Evolutionary conservation across 305 asterid genomes (phyloP), one percentile per base, ranked within the genome.

Genomic region (Fraxinus sp.): DNA sequence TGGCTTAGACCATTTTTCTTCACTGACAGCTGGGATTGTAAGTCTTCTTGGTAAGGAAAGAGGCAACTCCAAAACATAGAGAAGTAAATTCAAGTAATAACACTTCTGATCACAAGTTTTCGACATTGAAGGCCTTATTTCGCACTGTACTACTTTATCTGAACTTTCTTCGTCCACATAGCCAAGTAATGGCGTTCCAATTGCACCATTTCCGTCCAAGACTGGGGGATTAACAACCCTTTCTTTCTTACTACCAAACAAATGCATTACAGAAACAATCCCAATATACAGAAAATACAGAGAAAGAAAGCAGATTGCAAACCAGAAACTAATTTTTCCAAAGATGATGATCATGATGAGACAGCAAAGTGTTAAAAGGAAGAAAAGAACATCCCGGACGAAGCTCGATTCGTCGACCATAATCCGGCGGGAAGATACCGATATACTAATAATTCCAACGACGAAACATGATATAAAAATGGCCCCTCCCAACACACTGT

Each of bases 401-500:
- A 94, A 94, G 80, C 96, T 89, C 9, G 86, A 22, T 46, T 86
- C 79, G 13, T 94, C 94, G 1, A 94, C 93, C 0, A 18, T 75
- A 2, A 86, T 26, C 28, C 83, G 72, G 0, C 87, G 80, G 14
- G 90, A 79, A 0, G 94, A 84, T 16, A 92, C 75, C 20, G 86
- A 66, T 13, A 93, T 85, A 80, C 94, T 86, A 35, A 94, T 84
- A 0, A 91, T 36, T 4, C 98, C 97, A 3, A 92, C 92, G 0
- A 94, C 97, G 32, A 93, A 86, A 75, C 98, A 90, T 0, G 94
- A 87, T 5, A 94, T 85, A 89, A 94, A 94, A 6, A 94, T 87
- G 0, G 97, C 97, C 11, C 97, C 98, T 4, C 98, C 98, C 11
- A 93, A 87, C 16, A 94, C 93, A 41, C 97, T 84, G 80, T 89